Conservation (phyloP, 495 filamentous ascomycete genomes). For the Lasiosphaeris hirsuta region DNA sequence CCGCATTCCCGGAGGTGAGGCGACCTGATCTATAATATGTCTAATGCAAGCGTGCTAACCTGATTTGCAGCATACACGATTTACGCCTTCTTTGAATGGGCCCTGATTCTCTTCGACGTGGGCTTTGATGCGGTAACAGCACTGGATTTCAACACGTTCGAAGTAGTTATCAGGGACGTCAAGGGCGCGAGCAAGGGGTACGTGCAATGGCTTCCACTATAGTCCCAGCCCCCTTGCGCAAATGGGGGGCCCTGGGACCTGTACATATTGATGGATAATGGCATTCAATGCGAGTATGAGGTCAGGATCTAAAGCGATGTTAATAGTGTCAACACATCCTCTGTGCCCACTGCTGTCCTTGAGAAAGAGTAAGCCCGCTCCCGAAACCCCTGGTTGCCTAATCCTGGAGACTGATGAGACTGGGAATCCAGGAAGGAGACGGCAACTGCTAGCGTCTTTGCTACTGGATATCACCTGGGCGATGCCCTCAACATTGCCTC, state of each 20-base stretch:
- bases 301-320: constrained; percentile 38
- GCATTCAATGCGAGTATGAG: constrained; percentile 38
- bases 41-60: constrained; percentile 6
- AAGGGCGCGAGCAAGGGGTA: constrained; percentile 97
- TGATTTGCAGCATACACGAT: constrained; percentile 79
- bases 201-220: constrained; percentile 95
- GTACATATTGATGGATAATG: constrained; percentile 28
- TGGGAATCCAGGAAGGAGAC: constrained; percentile 65
- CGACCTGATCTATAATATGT: not conserved
- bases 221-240: constrained; percentile 27
- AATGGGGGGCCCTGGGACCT: constrained; percentile 16
- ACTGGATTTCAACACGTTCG: constrained; percentile 89
- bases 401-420: constrained; percentile 15
- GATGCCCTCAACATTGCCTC: constrained; percentile 78
- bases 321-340: constrained; percentile 52
- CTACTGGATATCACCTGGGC: constrained; percentile 66
- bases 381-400: not conserved
- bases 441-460: constrained; percentile 65
- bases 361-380: constrained; percentile 73
- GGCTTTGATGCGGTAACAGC: constrained; percentile 95
- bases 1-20: constrained; percentile 85
- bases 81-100: constrained; percentile 98
- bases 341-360: constrained; percentile 68
- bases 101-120: constrained; percentile 90
- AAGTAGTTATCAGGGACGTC: constrained; percentile 83